Conservation (phyloP, 176 grass and related monocot species). For the Aegilops tauschii region DNA sequence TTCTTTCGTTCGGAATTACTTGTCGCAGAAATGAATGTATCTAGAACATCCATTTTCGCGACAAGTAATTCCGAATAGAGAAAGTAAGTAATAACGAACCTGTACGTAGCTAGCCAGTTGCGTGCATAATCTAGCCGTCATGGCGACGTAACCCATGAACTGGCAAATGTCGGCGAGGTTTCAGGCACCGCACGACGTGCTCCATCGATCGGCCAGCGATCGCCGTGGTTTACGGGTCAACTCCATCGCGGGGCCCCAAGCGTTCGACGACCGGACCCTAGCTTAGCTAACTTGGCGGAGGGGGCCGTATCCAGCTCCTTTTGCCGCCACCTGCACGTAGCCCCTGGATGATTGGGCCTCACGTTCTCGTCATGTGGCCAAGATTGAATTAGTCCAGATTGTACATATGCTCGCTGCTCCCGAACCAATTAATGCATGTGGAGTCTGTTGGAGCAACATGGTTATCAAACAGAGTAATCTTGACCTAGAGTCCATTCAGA, state of each 20-base stretch:
- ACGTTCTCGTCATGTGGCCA: conserved; percentile 26
- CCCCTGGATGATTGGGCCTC: not conserved
- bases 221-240: conserved; percentile 3
- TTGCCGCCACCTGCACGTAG: not conserved
- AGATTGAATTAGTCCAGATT: not conserved
- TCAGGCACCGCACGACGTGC: not conserved
- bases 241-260: not conserved
- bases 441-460: not conserved
- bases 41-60: no score
- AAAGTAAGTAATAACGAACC: not conserved
- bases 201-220: not conserved
- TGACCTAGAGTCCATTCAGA: not conserved
- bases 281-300: not conserved
- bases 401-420: not conserved
- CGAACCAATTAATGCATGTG: not conserved
- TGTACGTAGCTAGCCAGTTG: no score
- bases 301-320: not conserved
- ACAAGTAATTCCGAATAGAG: no score
- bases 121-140: not conserved
- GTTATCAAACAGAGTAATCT: not conserved
- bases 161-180: not conserved
- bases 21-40: no score
- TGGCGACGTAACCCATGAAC: not conserved
- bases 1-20: no score
- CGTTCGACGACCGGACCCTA: not conserved